These are phyloP conservation scores for Castanea mollissima DNA, from an alignment of 306 rosid species.

Conservation along the genomic window DNA sequence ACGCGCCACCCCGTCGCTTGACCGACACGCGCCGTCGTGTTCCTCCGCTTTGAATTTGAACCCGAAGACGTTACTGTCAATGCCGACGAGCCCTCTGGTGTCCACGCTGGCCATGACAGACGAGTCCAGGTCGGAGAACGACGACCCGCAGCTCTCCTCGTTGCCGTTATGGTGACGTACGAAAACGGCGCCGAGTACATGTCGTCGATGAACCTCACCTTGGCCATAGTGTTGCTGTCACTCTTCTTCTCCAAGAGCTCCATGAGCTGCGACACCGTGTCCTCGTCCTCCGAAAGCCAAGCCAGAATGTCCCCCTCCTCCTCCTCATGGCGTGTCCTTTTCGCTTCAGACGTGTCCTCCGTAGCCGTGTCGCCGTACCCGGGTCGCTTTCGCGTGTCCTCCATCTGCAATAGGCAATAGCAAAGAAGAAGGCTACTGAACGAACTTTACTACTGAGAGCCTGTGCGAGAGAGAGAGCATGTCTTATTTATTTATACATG, in stretches of 20 bases:
- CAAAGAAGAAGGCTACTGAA: background rate
- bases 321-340: background rate
- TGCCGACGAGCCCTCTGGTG: slow-evolving; percentile 15
- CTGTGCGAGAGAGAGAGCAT: too few species aligned
- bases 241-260: slow-evolving; percentile 8
- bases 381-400: slow-evolving; percentile 15
- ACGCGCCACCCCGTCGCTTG: slow-evolving; percentile 12
- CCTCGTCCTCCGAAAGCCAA: slow-evolving; percentile 23
- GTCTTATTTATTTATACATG: too few species aligned
- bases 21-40: slow-evolving; percentile 21
- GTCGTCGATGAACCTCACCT: slow-evolving; percentile 47
- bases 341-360: background rate
- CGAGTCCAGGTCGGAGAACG: slow-evolving; percentile 61
- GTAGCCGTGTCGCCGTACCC: background rate
- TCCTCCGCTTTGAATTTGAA: background rate
- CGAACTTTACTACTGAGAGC: too few species aligned
- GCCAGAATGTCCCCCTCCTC: slow-evolving; percentile 22
- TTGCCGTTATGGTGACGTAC: slow-evolving; percentile 67
- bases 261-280: slow-evolving; percentile 22
- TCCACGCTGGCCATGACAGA: slow-evolving; percentile 73
- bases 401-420: slow-evolving; percentile 8
- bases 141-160: slow-evolving; percentile 81
- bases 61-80: background rate
- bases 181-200: slow-evolving; percentile 51
- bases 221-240: background rate